Conservation (phyloP, 2,329 filamentous ascomycete species). For the Fusarium sp. region DNA sequence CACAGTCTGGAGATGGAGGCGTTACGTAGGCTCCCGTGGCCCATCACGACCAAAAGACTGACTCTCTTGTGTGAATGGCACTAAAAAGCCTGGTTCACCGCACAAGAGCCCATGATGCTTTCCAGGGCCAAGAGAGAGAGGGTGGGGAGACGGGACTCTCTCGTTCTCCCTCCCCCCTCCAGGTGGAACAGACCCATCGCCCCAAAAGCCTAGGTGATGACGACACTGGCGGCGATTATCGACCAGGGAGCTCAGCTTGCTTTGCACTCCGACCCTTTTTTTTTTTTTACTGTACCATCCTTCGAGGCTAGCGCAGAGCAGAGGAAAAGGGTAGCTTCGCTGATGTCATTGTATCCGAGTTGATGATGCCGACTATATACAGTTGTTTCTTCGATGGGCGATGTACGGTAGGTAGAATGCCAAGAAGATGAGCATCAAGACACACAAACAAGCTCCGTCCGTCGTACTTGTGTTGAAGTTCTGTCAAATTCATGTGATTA, state of each 20-base stretch:
- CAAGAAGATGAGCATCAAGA: conserved; percentile 3
- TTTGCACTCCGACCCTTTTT: conserved; percentile 6
- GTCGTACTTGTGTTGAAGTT: neutral
- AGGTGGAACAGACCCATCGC: conserved; percentile 17
- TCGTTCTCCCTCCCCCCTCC: neutral
- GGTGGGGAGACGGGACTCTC: conserved; percentile 1
- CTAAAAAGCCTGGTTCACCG: conserved; percentile 12
- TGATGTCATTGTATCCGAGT: conserved; percentile 34
- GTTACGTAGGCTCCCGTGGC: conserved; percentile 29
- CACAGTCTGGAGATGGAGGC: neutral
- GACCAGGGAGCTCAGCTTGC: conserved; percentile 3
- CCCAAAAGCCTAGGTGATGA: conserved; percentile 23
- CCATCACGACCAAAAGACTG: neutral
- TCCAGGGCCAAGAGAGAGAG: neutral
- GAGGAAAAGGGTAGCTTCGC: conserved; percentile 7
- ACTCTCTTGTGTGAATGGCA: conserved; percentile 7
- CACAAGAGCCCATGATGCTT: conserved; percentile 1
- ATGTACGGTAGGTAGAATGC: conserved; percentile 2
- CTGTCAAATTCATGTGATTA: neutral
- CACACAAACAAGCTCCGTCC: neutral
- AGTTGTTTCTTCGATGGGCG: neutral
- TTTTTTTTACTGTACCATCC: neutral
- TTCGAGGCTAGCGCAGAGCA: conserved; percentile 17
- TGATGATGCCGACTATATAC: conserved; percentile 30
- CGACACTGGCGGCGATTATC: conserved; percentile 24